phyloP scores from a whole-genome alignment of 257 asterid genomes.

The Solanum habrochaites region DNA sequence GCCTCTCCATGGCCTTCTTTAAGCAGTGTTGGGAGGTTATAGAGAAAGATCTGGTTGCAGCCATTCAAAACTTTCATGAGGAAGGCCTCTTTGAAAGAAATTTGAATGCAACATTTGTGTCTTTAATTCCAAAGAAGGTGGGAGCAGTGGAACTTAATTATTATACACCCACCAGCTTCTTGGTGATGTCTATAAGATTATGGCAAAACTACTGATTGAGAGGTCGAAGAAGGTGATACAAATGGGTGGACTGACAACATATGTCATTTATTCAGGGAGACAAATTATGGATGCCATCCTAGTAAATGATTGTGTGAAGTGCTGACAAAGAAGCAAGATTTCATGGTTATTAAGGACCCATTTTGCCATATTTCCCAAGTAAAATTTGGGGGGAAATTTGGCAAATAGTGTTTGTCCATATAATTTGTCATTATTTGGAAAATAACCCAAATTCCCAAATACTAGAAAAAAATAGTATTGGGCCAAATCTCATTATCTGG shows the following conservation, averaged over 20 bases:
- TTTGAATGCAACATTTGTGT: not conserved
- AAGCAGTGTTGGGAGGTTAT: not conserved
- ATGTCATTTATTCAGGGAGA: not conserved
- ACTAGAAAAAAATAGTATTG: too few species aligned
- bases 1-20: not conserved
- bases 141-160: not conserved
- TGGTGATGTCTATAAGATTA: not conserved
- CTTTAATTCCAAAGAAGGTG: not conserved
- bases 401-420: too few species aligned
- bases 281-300: not conserved
- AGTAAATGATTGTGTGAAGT: not conserved
- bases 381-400: too few species aligned
- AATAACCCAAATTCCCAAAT: too few species aligned
- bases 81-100: not conserved
- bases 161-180: not conserved
- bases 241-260: not conserved
- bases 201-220: not conserved
- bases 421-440: too few species aligned
- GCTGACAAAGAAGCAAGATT: not conserved
- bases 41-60: not conserved
- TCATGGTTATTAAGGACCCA: not conserved
- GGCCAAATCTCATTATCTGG: too few species aligned
- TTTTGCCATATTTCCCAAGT: too few species aligned
- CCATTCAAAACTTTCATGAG: not conserved
- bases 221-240: not conserved